Percentiles rank a stretch among this genome's conserved stretches.
Evolutionary conservation across 2,329 filamentous ascomycete species (phyloP).

Genomic region (Botryotinia calthae): DNA sequence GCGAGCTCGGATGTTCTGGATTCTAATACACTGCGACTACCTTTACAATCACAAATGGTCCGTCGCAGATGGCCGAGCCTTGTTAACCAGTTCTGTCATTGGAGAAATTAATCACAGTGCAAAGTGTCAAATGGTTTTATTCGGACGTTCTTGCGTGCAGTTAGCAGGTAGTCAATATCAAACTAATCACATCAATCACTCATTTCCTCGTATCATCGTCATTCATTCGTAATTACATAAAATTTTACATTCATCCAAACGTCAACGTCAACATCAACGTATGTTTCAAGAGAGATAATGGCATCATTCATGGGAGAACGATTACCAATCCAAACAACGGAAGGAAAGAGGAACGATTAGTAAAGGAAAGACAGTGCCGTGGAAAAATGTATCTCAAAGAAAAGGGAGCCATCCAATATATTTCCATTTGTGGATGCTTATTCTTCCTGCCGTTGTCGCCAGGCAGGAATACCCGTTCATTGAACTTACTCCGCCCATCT

Average conservation of each 20-base stretch:
- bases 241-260: background rate
- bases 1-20: background rate
- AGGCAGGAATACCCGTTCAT: background rate
- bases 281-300: background rate
- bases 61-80: background rate
- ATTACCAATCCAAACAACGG: background rate
- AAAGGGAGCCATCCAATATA: background rate
- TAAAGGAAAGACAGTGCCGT: background rate
- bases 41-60: background rate
- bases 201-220: background rate
- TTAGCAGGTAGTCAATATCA: background rate
- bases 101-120: background rate
- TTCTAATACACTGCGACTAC: background rate
- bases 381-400: background rate
- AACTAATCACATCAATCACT: background rate
- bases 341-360: background rate
- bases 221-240: background rate
- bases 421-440: background rate
- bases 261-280: background rate
- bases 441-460: background rate
- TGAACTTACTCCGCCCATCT: background rate
- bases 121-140: background rate
- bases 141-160: background rate
- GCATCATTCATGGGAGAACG: background rate
- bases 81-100: background rate